Conservation (phyloP, 306 rosid species). For the Vigna unguiculata region DNA sequence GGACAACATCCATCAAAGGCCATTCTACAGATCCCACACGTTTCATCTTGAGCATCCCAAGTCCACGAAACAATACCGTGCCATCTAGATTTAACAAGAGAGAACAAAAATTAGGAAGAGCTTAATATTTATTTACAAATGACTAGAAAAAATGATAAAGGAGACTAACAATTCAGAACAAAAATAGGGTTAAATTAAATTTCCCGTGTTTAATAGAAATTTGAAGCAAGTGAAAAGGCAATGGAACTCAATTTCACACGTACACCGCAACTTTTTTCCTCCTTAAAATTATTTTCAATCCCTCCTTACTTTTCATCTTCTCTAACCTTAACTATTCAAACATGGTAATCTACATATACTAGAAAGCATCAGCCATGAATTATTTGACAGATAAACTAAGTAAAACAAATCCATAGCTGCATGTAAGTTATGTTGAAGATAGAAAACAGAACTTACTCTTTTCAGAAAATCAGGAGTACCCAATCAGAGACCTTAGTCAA, state of each 20-base stretch:
- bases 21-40: too few species aligned
- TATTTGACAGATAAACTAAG: background rate
- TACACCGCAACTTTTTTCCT: background rate
- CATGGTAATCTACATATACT: background rate
- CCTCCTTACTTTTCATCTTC: background rate
- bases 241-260: background rate
- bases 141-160: background rate
- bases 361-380: background rate
- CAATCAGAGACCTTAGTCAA: too few species aligned
- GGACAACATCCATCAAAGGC: too few species aligned
- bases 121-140: background rate
- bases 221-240: too few species aligned
- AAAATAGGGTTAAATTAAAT: too few species aligned
- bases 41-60: slow-evolving; percentile 93
- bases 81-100: slow-evolving; percentile 64
- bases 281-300: background rate
- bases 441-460: too few species aligned
- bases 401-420: background rate
- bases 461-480: too few species aligned
- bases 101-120: background rate
- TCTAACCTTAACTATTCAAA: background rate
- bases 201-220: too few species aligned
- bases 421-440: background rate
- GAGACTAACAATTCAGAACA: too few species aligned
- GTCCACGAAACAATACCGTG: slow-evolving; percentile 95